phyloP scores from a whole-genome alignment of 495 filamentous ascomycete species.

The Trypethelium eluteriae region DNA sequence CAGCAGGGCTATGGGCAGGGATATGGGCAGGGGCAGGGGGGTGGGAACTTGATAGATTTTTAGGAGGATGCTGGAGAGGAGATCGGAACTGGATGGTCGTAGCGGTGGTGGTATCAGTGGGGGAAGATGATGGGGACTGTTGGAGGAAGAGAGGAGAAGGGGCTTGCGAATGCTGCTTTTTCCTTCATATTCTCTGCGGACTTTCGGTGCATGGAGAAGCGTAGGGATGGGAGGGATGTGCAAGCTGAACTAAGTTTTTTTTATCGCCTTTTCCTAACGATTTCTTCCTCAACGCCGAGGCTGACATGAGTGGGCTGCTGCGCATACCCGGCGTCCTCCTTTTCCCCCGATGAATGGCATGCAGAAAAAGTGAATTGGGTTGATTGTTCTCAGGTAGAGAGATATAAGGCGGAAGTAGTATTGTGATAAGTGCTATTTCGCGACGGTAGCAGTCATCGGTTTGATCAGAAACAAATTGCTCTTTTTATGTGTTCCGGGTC shows the following conservation, averaged over 20 bases:
- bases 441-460: neutral
- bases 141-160: too few species aligned
- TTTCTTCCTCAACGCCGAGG: too few species aligned
- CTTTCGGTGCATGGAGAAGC: neutral
- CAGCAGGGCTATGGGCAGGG: conserved; percentile 57
- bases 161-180: too few species aligned
- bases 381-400: neutral
- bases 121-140: too few species aligned
- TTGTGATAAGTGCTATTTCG: neutral
- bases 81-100: too few species aligned
- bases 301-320: too few species aligned
- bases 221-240: neutral
- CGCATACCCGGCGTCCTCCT: too few species aligned
- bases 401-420: neutral
- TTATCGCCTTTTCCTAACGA: neutral
- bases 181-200: neutral
- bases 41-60: conserved; percentile 87
- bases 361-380: neutral
- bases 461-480: neutral
- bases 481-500: neutral
- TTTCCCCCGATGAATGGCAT: too few species aligned
- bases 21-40: conserved; percentile 29
- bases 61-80: conserved; percentile 34
- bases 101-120: too few species aligned
- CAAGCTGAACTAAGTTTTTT: neutral